These are phyloP conservation scores for Paraphaeosphaeria minitans DNA, from an alignment of 2,329 filamentous ascomycete species.

Conservation along the genomic window DNA sequence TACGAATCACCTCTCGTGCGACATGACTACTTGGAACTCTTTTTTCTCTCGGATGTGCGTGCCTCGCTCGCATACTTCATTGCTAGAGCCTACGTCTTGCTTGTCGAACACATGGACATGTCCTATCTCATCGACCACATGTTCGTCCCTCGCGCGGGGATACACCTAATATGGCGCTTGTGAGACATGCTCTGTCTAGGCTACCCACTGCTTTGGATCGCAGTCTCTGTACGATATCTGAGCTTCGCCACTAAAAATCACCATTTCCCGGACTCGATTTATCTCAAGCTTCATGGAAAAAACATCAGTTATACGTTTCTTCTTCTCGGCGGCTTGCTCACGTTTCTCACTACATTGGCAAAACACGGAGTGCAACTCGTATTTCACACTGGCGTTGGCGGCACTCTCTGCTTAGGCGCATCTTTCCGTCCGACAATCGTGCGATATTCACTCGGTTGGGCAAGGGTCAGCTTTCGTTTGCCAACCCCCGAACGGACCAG, in stretches of 20 bases:
- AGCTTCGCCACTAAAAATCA: neutral
- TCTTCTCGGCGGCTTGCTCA: neutral
- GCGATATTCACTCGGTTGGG: neutral
- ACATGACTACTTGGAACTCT: slow-evolving; percentile 26
- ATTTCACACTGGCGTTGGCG: neutral
- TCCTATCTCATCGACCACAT: neutral
- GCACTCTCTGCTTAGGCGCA: neutral
- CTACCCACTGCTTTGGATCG: neutral
- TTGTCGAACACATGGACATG: neutral
- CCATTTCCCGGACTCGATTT: neutral
- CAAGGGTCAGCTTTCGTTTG: neutral
- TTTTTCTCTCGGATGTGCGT: slow-evolving; percentile 12
- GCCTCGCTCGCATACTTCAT: slow-evolving; percentile 1
- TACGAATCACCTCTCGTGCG: slow-evolving; percentile 30
- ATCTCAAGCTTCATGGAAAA: neutral
- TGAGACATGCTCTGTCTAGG: neutral
- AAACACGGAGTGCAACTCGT: neutral
- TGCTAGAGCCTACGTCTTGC: neutral
- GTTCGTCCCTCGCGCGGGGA: neutral
- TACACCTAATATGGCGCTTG: neutral
- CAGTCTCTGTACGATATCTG: neutral
- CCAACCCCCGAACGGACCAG: neutral
- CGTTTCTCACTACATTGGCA: neutral
- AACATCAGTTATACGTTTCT: neutral
- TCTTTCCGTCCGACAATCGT: neutral